Evolutionary conservation across 2,329 filamentous ascomycete genomes (phyloP), one percentile per base, ranked within the genome.

Genomic region (Mycosphaerella sp.): DNA sequence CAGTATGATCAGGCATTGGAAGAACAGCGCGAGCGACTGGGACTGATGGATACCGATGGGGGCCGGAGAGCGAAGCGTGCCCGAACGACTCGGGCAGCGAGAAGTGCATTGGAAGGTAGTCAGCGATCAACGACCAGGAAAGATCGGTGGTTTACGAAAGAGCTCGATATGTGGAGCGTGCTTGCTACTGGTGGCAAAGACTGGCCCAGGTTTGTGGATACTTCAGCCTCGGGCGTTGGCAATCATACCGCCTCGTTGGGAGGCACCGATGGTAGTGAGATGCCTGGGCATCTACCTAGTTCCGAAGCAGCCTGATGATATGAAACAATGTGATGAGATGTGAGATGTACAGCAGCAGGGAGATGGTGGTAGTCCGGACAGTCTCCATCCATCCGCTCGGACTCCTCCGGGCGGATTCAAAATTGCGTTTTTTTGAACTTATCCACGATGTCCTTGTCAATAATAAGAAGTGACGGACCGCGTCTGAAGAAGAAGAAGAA

Each of bases 1-100:
- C 78, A 83, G 0, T 87, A 85, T 66, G 92, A 97, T 62, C 74
- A 82, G 17, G 78, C 77, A 1, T 78, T 93, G 1, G 85, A 89
- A 64, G 76, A 82, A 57, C 81, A 89, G 59, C 80, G 89, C 9
- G 68, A 80, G 6, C 78, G 79, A 14, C 70, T 87, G 8, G 82
- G 81, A 59, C 82, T 76, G 51, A 69, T 89, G 1, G 71, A 87
- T 10, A 82, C 80, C 49, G 80, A 80, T 5, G 79, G 78, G 0
- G 69, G 69, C 1, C 70, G 69, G 11, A 68, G 66, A 40, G 59
- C 64, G 2, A 86, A 86, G 66, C 77, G 83, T 12, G 77, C 82
- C 66, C 76, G 89, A 23, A 90, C 79, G 2, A 95, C 89, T 0
- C 75, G 89, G 51, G 82, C 85, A 45, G 87, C 87, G 45, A 79